Evolutionary conservation across 2,329 filamentous ascomycete species (phyloP), one percentile per base, ranked within the genome.

Genomic region (Aspergillus fijiensis): DNA sequence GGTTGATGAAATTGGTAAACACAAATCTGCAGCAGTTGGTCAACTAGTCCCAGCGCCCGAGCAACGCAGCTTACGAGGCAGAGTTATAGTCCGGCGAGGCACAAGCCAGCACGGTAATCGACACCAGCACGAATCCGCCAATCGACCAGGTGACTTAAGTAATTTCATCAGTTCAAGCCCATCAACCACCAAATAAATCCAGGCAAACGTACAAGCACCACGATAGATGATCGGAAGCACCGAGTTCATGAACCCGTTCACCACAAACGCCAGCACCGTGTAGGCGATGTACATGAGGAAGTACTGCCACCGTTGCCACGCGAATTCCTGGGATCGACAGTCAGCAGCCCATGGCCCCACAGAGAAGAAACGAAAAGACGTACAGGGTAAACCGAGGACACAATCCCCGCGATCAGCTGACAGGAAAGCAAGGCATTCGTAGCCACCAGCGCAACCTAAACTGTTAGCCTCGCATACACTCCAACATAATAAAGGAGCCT

Each of bases 201-300:
- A 14, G 0, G 4, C 4, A 4, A 25, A 42, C 72, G 3, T 65
- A 74, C 72, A 88, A 1, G 88, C 88, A 6, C 82, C 82, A 65
- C 89, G 85, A 70, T 87, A 91, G 64, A 91, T 80, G 5, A 83
- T 78, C 0, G 88, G 88, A 1, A 92, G 77, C 6, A 87, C 70
- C 0, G 79, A 77, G 65, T 86, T 88, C 69, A 82, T 77, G 67
- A 90, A 90, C 1, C 84, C 85, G 64, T 91, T 91, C 70, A 90
- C 77, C 42, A 84, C 58, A 59, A 90, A 84, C 2, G 87, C 85
- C 4, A 84, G 74, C 10, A 86, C 58, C 0, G 84, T 87, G 69
- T 86, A 85, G 5, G 75, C 87, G 49, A 89, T 81, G 71, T 90
- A 91, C 51, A 91, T 87, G 10, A 91, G 78, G 71, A 91, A 91